Evolutionary conservation across 768 basidiomycete genomes (phyloP), one percentile per base, ranked within the genome.

Genomic region (Mycena floridula): DNA sequence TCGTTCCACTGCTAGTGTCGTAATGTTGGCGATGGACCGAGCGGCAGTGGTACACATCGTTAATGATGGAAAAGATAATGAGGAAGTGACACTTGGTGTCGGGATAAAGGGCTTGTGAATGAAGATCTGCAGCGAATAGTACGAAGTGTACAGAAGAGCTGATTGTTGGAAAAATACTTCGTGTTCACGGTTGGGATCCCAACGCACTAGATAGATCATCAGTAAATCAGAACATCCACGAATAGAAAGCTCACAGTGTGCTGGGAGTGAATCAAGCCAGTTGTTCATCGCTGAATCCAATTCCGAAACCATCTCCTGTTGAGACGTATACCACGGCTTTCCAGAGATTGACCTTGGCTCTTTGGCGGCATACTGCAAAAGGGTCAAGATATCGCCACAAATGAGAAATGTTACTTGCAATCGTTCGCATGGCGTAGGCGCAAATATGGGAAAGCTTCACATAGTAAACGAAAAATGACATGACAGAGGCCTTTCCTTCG

Each of bases 381-480:
- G 12, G 24, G 21, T 21, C 12, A 37, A 21, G 25, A 30, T 15
- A 20, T 21, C 13, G 37, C 30, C 7, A 39, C 35, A 22, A 8
- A 24, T 20, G 13, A 18, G 25, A 25, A 18, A 25, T 41, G 26
- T 4, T 15, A 57, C 76, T 50, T 49, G 79, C 80, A 40, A 86
- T 74, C 2, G 74, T 73, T 24, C 81, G 69, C 55, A 83, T 66
- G 7, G 75, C 70, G 52, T 76, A 78, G 1, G 76, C 78, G 12
- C 78, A 64, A 35, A 88, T 80, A 43, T 81, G 75, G 51, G 72
- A 72, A 4, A 89, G 68, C 23, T 75, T 70, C 32, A 84, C 59
- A 32, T 69, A 67, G 40, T 67, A 69, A 43, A 75, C 75, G 58
- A 85, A 83, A 49, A 69, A 81, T 1, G 78, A 53, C 4, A 85